A percentile compares a stretch with the other conserved stretches of the same genome.
phyloP scores from a whole-genome alignment of 139 green algal genomes.

The Volvox africanus region DNA sequence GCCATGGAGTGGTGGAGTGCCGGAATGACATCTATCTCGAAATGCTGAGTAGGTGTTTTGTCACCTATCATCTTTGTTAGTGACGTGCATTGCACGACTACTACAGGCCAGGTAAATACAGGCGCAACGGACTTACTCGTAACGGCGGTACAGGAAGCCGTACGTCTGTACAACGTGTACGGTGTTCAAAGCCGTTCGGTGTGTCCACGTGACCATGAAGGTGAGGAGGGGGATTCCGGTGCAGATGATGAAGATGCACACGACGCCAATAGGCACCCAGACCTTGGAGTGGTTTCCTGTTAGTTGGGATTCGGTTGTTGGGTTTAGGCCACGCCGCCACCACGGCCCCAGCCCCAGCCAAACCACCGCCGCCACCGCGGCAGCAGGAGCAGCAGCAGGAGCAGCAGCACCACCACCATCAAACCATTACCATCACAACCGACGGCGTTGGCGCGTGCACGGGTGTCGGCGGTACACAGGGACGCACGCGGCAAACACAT shows the following conservation, averaged over 20 bases:
- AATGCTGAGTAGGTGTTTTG: too few relatives aligned
- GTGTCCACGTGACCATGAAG: constrained; percentile 28
- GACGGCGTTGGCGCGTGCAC: too few relatives aligned
- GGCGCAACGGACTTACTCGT: constrained; percentile 30
- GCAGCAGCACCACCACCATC: too few relatives aligned
- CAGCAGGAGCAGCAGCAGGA: too few relatives aligned
- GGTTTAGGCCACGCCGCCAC: background rate
- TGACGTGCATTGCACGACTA: too few relatives aligned
- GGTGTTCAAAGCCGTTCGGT: constrained; percentile 14
- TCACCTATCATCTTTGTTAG: too few relatives aligned
- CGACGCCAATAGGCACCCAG: constrained; percentile 37
- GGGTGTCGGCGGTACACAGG: too few relatives aligned
- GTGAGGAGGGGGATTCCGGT: constrained; percentile 36
- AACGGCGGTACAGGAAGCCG: constrained; percentile 47
- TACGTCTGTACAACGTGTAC: constrained; percentile 44
- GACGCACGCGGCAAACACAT: too few relatives aligned
- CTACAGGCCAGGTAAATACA: too few relatives aligned
- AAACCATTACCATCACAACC: too few relatives aligned
- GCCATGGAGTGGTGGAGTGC: too few relatives aligned
- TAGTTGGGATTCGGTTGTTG: background rate
- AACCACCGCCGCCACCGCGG: background rate
- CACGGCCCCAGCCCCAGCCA: background rate
- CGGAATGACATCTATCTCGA: too few relatives aligned
- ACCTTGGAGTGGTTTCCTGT: constrained; percentile 24
- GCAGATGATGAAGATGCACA: constrained; percentile 29